Evolutionary conservation across 2,329 filamentous ascomycete species (phyloP), one percentile per base, ranked within the genome.

Genomic region (Fusarium falciforme): DNA sequence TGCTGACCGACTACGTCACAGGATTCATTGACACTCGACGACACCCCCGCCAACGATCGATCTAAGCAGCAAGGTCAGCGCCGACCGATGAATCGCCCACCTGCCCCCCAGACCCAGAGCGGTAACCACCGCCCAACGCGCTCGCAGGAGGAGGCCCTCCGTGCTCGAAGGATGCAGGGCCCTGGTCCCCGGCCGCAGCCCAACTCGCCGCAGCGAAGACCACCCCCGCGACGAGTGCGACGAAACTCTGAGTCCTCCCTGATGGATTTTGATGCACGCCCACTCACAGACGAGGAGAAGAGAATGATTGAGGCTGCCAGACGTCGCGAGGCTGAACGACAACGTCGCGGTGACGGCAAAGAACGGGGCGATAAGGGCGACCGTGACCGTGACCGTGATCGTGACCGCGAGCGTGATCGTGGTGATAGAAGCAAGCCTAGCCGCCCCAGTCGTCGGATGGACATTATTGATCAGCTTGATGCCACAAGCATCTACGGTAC

Each of bases 401-500:
- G 70, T n/a, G 66, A 55, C 11, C 55, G 57, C 12, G 57, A 68
- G 25, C 61, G 59, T 36, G 78, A 79, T 20, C 72, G 74, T 29
- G 80, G 82, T 67, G 87, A 87, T 68, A 87, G 85, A 75, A 86
- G 88, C 78, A 87, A 85, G 74, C 78, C 83, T 12, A 87, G 87
- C 67, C 83, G 84, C 58, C 82, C 84, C 14, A 88, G 83, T 76
- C 82, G 86, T 62, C 88, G 87, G 75, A 83, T 98, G 74, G 96
- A 99, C 81, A 89, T 98, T 54, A 98, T 99, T 79, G 96, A 99
- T 85, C 96, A 98, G 82, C 87, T 99, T 74, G 96, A 98, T 85
- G 95, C 96, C 72, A 98, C 95, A 6, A 95, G 95, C 82, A 97
- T 98, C 77, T 98, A 97, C 80, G 96, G 96, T 66, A 94, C 93